Evolutionary conservation across 1,139 yeast species (phyloP), one percentile per base, ranked within the genome.

Genomic region (Candida labiduridarum): DNA sequence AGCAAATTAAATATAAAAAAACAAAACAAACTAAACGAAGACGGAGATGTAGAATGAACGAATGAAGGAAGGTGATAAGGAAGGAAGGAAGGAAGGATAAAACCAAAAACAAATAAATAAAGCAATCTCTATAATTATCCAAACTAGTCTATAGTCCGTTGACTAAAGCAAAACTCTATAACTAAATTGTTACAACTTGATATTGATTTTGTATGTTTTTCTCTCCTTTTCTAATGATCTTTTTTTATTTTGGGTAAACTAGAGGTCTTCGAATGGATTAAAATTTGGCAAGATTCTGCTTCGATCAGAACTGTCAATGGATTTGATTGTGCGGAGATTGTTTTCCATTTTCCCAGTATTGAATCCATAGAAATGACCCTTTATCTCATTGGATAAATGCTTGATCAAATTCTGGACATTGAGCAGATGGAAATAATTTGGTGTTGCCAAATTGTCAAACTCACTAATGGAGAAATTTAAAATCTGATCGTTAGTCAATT

Each of bases 301-400:
- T 22, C 42, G 30, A 34, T 45, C 48, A n/a, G 48, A 39, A 22
- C 38, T 35, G 39, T 45, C 46, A 44, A 36, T 11, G 11, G 46
- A 18, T 16, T 35, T 44, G 2, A 19, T 14, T 18, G 43, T 14
- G 18, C 33, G 44, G 8, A 29, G 25, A 31, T 49, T 46, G 18
- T 33, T 27, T 19, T 33, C 44, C 12, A 15, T 15, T n/a, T 40
- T 45, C 2, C 48, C 44, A 43, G 30, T 59, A 54, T 68, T 68
- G 56, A 76, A 76, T 8, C 80, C 81, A 56, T 76, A 76, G 56
- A 76, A 76, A 45, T 68, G 61, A 1, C 80, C 80, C 31, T 66
- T 58, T 11, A 72, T 60, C 47, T 76, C 80, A 35, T 62, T 59
- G 12, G 61, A 56, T 50, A 76, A 62, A 50, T 69, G 62, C 29